phyloP scores from a whole-genome alignment of 2,329 filamentous ascomycete species.

The Ascochyta lentis region DNA sequence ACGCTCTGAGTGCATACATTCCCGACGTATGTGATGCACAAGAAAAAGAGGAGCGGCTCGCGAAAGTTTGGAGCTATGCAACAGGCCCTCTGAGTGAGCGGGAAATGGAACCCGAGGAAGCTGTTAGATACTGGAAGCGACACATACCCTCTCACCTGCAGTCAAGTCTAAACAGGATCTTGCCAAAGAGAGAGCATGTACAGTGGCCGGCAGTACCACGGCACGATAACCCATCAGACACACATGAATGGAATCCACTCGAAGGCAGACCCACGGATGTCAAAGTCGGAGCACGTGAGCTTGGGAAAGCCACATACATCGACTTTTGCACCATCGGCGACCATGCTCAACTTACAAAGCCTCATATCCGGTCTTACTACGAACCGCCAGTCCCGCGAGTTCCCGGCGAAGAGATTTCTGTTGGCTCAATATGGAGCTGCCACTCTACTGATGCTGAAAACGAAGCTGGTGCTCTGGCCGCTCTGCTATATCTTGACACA shows the following conservation, averaged over 20 bases:
- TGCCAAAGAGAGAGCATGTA: neutral
- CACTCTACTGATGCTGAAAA: neutral
- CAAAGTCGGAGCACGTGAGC: constrained; percentile 14
- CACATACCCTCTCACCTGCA: neutral
- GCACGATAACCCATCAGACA: constrained; percentile 17
- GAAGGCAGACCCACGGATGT: constrained; percentile 8
- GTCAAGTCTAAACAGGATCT: neutral
- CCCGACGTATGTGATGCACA: constrained; percentile 9
- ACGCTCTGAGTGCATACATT: constrained; percentile 37
- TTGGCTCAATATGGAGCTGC: neutral
- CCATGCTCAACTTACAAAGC: neutral
- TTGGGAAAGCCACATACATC: constrained; percentile 32
- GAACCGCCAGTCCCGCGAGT: neutral
- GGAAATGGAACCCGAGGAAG: constrained; percentile 40
- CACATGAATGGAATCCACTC: constrained; percentile 38
- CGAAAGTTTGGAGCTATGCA: constrained; percentile 39
- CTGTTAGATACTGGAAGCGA: constrained; percentile 36
- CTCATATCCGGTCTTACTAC: neutral
- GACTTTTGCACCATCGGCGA: constrained; percentile 24
- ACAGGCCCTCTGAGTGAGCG: constrained; percentile 32
- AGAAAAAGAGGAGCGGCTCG: constrained; percentile 23
- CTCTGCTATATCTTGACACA: constrained; percentile 42
- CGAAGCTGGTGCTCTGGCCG: constrained; percentile 41
- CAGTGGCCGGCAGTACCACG: constrained; percentile 28
- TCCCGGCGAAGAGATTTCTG: constrained; percentile 7